Conservation (phyloP, 768 basidiomycete species). For the Xerocomus spinulosus region DNA sequence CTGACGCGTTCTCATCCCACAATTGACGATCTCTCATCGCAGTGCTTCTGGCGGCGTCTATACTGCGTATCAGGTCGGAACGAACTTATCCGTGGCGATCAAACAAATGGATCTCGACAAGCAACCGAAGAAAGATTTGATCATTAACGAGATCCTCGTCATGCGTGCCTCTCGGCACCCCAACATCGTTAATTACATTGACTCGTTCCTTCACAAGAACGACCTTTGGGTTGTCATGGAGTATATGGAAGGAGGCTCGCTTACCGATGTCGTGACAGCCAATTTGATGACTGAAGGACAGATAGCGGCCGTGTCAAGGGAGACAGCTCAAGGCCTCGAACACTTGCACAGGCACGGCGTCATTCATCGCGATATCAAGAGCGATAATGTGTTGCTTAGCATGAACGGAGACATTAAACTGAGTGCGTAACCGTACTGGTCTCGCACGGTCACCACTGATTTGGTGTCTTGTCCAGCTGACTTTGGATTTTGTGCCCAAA, state of each 20-base stretch:
- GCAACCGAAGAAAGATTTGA: constrained; percentile 98
- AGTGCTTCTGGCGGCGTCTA: constrained; percentile 98
- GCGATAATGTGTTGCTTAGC: constrained; percentile 91
- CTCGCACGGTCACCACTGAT: neutral
- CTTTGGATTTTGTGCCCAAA: constrained; percentile 98
- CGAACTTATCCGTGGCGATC: constrained; percentile 92
- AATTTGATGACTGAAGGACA: constrained; percentile 97
- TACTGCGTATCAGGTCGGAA: constrained; percentile 96
- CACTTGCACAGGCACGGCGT: constrained; percentile 96
- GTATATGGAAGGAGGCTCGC: constrained; percentile 95
- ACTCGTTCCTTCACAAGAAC: constrained; percentile 96
- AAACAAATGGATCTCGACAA: constrained; percentile 99
- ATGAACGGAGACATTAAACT: constrained; percentile 96
- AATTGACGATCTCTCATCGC: constrained; percentile 11
- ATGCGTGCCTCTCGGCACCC: constrained; percentile 96
- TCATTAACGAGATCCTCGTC: constrained; percentile 99
- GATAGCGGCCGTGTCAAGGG: constrained; percentile 93
- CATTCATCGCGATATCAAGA: constrained; percentile 99
- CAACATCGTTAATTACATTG: constrained; percentile 99
- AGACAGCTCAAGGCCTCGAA: constrained; percentile 88
- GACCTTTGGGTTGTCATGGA: constrained; percentile 99
- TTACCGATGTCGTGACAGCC: constrained; percentile 89
- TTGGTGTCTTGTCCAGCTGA: constrained; percentile 55
- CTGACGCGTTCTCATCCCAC: neutral
- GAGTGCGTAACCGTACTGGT: constrained; percentile 56